These are phyloP conservation scores for Debaryomyces singareniensis DNA, from an alignment of 1,139 yeast genomes.

Conservation along the genomic window DNA sequence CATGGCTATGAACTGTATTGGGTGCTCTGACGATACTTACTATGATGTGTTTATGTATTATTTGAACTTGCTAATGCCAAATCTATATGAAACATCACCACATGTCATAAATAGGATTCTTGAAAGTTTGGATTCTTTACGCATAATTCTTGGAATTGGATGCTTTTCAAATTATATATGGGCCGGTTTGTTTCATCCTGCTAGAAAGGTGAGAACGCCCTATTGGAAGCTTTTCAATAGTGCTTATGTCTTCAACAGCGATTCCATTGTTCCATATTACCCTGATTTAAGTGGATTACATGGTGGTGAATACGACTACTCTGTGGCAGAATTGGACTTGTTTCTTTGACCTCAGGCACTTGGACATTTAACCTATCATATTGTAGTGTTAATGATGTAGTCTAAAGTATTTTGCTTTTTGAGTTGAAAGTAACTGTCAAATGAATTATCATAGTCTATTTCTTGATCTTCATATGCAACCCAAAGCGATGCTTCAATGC, in stretches of 20 bases:
- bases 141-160: constrained; percentile 74
- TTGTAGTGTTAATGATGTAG: constrained; percentile 6
- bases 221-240: constrained; percentile 83
- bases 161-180: constrained; percentile 68
- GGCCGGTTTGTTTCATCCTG: constrained; percentile 92
- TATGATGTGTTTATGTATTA: constrained; percentile 57
- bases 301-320: constrained; percentile 11
- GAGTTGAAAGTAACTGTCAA: constrained; percentile 3
- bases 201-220: constrained; percentile 74
- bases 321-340: constrained; percentile 34
- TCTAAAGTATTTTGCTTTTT: constrained; percentile 5
- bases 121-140: constrained; percentile 74
- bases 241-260: constrained; percentile 69
- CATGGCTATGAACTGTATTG: constrained; percentile 73
- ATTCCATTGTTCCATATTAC: constrained; percentile 76
- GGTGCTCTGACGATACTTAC: constrained; percentile 69
- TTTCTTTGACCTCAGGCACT: constrained; percentile 13
- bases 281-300: constrained; percentile 49
- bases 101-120: constrained; percentile 82
- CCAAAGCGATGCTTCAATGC: constrained; percentile 6
- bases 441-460: constrained; percentile 4
- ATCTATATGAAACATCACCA: constrained; percentile 87
- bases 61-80: constrained; percentile 73
- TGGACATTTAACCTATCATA: constrained; percentile 2
- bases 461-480: constrained; percentile 6